Evolutionary conservation across 2,329 filamentous ascomycete genomes (phyloP).

Genomic region (Penicillium paneum): DNA sequence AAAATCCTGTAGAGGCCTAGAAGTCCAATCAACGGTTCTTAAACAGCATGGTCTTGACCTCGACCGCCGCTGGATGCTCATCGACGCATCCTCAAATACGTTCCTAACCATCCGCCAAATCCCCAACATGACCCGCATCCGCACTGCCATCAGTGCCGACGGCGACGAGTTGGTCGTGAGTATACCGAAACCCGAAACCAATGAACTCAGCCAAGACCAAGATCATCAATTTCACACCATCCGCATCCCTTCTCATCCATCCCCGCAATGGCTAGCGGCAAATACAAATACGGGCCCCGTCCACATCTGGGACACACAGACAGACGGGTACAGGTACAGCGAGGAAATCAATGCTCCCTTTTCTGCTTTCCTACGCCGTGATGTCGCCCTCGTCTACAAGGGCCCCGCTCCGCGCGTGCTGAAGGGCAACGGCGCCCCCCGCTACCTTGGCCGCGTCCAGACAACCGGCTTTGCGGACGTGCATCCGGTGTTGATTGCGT

Average conservation of each 20-base stretch:
- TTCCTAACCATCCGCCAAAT: constrained; percentile 63
- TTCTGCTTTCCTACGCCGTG: constrained; percentile 53
- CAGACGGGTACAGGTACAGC: constrained; percentile 56
- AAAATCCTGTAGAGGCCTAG: constrained; percentile 64
- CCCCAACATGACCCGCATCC: constrained; percentile 61
- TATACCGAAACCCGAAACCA: constrained; percentile 44
- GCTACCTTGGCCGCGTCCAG: constrained; percentile 53
- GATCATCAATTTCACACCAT: constrained; percentile 32
- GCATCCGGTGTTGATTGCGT: constrained; percentile 56
- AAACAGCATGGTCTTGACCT: constrained; percentile 58
- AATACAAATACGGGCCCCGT: constrained; percentile 52
- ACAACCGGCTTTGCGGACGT: constrained; percentile 60
- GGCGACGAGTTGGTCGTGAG: constrained; percentile 45
- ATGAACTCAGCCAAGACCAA: constrained; percentile 11
- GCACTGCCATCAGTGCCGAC: constrained; percentile 49
- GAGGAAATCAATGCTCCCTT: constrained; percentile 53
- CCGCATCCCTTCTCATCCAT: constrained; percentile 55
- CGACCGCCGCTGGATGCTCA: constrained; percentile 66
- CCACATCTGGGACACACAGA: constrained; percentile 59
- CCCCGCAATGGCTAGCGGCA: constrained; percentile 50
- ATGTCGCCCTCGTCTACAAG: constrained; percentile 60
- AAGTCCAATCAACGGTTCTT: constrained; percentile 51
- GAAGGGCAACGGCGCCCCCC: constrained; percentile 54
- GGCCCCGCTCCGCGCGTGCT: constrained; percentile 56
- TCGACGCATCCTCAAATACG: constrained; percentile 51